Evolutionary conservation across 1,284 basidiomycete genomes (phyloP).

Genomic region (Ceratorhiza oryzae-sativae): DNA sequence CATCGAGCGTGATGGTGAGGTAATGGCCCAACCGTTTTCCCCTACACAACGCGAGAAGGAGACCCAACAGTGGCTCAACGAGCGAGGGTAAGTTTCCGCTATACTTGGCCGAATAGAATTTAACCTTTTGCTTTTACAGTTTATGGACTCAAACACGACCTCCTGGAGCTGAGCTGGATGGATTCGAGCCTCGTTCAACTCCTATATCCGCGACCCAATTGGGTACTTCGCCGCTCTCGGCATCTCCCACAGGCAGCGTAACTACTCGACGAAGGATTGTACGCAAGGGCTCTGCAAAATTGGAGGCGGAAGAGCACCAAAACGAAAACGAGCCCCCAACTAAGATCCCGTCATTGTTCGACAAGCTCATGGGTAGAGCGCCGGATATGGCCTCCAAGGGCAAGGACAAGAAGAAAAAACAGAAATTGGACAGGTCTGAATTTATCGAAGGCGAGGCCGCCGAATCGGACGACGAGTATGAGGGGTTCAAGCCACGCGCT

Average conservation of each 20-base stretch:
- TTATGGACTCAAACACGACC: constrained; percentile 28
- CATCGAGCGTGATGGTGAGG: constrained; percentile 28
- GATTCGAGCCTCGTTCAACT: constrained; percentile 4
- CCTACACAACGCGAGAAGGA: constrained; percentile 16
- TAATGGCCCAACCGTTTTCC: constrained; percentile 28
- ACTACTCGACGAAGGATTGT: constrained; percentile 16
- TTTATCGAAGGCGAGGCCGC: constrained; percentile 43
- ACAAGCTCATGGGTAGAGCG: constrained; percentile 4
- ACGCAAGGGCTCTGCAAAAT: not conserved
- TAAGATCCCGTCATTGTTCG: constrained; percentile 10
- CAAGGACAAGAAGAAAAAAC: constrained; percentile 41
- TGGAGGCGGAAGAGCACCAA: not conserved
- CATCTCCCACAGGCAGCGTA: not conserved
- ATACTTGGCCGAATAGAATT: not conserved
- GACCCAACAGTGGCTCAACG: constrained; percentile 16
- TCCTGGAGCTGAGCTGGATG: not conserved
- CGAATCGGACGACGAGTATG: constrained; percentile 43
- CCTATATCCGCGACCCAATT: not conserved
- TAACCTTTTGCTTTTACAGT: not conserved
- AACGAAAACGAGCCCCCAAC: not conserved
- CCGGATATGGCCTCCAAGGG: not conserved
- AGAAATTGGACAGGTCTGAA: constrained; percentile 37
- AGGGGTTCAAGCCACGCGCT: constrained; percentile 34
- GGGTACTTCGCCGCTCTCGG: constrained; percentile 10
- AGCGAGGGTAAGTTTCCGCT: constrained; percentile 7